Conservation (phyloP, 331 rosid genomes). For the Ulmus americana region DNA sequence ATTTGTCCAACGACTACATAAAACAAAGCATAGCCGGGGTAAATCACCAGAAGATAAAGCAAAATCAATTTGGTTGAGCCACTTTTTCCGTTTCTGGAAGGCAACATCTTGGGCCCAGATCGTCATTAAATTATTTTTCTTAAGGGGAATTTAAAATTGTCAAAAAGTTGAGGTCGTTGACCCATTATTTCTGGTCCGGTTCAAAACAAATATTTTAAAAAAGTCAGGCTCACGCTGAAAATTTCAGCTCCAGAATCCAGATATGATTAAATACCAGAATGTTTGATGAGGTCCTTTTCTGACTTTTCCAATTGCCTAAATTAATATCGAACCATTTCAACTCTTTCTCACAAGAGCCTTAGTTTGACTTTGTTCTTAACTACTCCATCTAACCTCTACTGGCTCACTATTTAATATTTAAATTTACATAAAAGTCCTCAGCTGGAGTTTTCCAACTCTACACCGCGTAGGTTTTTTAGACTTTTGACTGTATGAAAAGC, state of each 20-base stretch:
- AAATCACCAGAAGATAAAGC: not conserved
- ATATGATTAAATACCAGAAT: not conserved
- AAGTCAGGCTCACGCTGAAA: not conserved
- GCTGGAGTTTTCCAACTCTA: not conserved
- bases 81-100: not conserved
- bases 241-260: conserved; percentile 1
- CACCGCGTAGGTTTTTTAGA: conserved; percentile 20
- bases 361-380: conserved; percentile 12
- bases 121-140: not conserved
- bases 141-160: not conserved
- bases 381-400: conserved; percentile 3
- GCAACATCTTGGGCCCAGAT: not conserved
- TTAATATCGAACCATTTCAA: not conserved
- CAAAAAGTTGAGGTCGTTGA: not conserved
- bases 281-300: conserved; percentile 13
- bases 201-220: conserved; percentile 1
- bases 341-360: not conserved
- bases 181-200: conserved; percentile 4
- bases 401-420: not conserved
- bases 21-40: not conserved
- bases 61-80: conserved; percentile 12
- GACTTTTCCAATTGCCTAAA: conserved; percentile 1
- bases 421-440: not conserved
- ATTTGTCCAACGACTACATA: conserved; percentile 2
- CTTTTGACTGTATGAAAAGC: conserved; percentile 11